These are phyloP conservation scores for Penicillium paxilli DNA, from an alignment of 495 filamentous ascomycete species.

Conservation along the genomic window DNA sequence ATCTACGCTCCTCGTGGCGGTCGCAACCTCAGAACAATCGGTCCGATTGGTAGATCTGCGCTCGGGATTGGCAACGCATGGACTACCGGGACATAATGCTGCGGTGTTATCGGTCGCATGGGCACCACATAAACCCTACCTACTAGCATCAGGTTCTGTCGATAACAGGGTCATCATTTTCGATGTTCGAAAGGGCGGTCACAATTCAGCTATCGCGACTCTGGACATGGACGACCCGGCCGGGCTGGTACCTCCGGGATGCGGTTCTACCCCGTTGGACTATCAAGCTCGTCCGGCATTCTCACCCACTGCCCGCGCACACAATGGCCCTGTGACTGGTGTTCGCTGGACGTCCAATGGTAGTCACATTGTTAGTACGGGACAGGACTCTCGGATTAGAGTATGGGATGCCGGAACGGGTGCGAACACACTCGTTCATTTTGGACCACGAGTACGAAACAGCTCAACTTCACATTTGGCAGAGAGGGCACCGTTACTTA, in stretches of 20 bases:
- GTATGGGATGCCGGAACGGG: constrained; percentile 81
- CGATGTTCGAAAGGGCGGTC: constrained; percentile 74
- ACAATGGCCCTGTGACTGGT: constrained; percentile 77
- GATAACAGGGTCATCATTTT: constrained; percentile 82
- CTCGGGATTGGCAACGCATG: constrained; percentile 74
- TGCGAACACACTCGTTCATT: constrained; percentile 79
- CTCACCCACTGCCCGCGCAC: constrained; percentile 58
- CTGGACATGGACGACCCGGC: constrained; percentile 81
- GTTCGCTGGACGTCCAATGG: constrained; percentile 82
- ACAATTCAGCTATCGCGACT: constrained; percentile 61
- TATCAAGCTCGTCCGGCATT: constrained; percentile 45
- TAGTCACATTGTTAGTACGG: constrained; percentile 68
- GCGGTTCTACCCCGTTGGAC: constrained; percentile 18
- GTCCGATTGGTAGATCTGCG: constrained; percentile 82
- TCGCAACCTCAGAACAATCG: constrained; percentile 76
- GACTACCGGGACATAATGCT: constrained; percentile 70
- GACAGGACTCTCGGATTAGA: constrained; percentile 77
- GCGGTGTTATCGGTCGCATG: constrained; percentile 73
- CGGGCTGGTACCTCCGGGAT: constrained; percentile 45
- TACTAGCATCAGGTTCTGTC: constrained; percentile 73
- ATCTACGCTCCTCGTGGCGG: constrained; percentile 74
- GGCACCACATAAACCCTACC: constrained; percentile 74
- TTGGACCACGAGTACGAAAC: constrained; percentile 77
- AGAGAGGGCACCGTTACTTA: constrained; percentile 59
- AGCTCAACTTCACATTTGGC: constrained; percentile 54